phyloP scores from a whole-genome alignment of 257 asterid species.

The Echium plantagineum region DNA sequence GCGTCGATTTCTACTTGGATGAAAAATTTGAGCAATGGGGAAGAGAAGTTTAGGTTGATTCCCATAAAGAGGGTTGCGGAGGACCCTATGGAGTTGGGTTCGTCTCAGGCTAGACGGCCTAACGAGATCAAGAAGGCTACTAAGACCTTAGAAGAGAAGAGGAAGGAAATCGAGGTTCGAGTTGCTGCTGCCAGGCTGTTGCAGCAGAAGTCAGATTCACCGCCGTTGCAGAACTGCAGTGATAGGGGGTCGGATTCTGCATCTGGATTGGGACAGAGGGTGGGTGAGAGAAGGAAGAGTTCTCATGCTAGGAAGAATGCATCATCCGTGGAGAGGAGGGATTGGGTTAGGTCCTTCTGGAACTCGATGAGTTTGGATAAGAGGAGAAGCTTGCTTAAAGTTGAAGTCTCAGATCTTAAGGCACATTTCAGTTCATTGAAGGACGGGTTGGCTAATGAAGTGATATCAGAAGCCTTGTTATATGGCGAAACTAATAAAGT shows the following conservation, averaged over 20 bases:
- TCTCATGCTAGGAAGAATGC: slow-evolving; percentile 39
- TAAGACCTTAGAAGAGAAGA: slow-evolving; percentile 68
- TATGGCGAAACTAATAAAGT: slow-evolving; percentile 40
- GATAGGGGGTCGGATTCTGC: slow-evolving; percentile 40
- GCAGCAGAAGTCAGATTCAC: slow-evolving; percentile 57
- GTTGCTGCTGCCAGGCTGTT: slow-evolving; percentile 76
- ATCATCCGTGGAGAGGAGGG: slow-evolving; percentile 59
- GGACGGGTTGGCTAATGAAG: slow-evolving; percentile 35
- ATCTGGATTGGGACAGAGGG: slow-evolving; percentile 35
- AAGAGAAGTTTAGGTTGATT: slow-evolving; percentile 60
- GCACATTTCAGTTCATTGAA: slow-evolving; percentile 45
- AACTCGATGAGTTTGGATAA: slow-evolving; percentile 38
- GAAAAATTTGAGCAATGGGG: slow-evolving; percentile 59
- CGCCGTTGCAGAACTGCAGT: slow-evolving; percentile 27
- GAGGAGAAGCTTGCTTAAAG: slow-evolving; percentile 38
- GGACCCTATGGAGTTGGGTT: slow-evolving; percentile 70
- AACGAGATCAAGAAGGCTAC: slow-evolving; percentile 67
- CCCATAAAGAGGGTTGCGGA: slow-evolving; percentile 59
- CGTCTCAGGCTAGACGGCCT: slow-evolving; percentile 52
- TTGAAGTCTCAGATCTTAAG: slow-evolving; percentile 40
- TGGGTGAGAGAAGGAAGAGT: slow-evolving; percentile 45
- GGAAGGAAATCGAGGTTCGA: slow-evolving; percentile 80
- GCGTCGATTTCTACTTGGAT: slow-evolving; percentile 68
- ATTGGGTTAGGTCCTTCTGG: slow-evolving; percentile 54
- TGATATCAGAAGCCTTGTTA: slow-evolving; percentile 52